Conservation (phyloP, 176 grass and related monocot species). For the Aegilops longissima region DNA sequence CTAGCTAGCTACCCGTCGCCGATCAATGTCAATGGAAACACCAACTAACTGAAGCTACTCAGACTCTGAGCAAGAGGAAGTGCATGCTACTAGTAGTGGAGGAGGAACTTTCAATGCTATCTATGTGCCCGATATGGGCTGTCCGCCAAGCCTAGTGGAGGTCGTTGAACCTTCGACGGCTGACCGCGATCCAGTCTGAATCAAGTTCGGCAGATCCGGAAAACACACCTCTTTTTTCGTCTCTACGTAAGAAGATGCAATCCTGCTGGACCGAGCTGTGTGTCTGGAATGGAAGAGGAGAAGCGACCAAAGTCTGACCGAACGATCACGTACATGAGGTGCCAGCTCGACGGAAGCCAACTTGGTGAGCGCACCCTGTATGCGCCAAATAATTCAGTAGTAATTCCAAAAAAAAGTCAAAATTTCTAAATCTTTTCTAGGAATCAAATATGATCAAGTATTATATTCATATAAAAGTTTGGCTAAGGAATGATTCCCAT, state of each 20-base stretch:
- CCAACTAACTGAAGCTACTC: neutral
- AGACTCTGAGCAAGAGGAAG: neutral
- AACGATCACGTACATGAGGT: too few relatives aligned
- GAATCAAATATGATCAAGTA: too few relatives aligned
- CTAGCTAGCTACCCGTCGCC: too few relatives aligned
- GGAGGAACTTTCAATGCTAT: neutral
- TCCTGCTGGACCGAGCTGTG: neutral
- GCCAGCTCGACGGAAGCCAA: too few relatives aligned
- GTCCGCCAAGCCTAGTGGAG: neutral
- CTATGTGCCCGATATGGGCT: neutral
- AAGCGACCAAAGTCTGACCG: neutral
- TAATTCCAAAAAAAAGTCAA: too few relatives aligned
- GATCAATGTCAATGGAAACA: too few relatives aligned
- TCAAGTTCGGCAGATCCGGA: neutral
- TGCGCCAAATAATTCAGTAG: too few relatives aligned
- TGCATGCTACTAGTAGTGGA: neutral
- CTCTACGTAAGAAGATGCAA: neutral
- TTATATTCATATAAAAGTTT: too few relatives aligned
- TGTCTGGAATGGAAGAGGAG: neutral
- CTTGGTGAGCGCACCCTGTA: too few relatives aligned
- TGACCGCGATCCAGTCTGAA: neutral
- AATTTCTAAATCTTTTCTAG: too few relatives aligned
- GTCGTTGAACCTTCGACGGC: neutral
- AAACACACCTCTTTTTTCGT: neutral
- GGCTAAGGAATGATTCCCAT: too few relatives aligned